Percentiles rank a stretch among this genome's conserved stretches.
Evolutionary conservation across 2,329 filamentous ascomycete genomes (phyloP).

Genomic region (Claviceps lovelessii): DNA sequence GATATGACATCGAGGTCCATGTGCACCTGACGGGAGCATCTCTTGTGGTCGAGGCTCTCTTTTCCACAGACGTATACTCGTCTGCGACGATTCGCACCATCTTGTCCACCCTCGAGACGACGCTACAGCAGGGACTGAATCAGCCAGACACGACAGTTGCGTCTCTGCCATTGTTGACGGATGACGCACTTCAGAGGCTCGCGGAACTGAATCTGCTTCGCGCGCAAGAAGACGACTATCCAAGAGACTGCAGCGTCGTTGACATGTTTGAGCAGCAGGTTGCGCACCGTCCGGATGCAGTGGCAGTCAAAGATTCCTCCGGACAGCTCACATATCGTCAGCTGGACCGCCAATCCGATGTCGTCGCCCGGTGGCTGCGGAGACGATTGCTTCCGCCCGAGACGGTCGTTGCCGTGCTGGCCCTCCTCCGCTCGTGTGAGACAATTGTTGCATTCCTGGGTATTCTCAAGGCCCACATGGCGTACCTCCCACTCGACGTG

Average conservation of each 20-base stretch:
- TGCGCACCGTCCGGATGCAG: neutral
- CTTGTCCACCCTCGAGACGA: neutral
- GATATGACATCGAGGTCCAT: constrained; percentile 1
- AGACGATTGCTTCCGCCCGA: neutral
- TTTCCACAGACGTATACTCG: neutral
- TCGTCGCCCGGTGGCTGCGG: neutral
- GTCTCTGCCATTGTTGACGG: neutral
- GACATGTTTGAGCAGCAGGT: constrained; percentile 1
- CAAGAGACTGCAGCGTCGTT: neutral
- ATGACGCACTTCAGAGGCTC: neutral
- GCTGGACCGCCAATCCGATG: neutral
- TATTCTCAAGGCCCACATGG: constrained; percentile 14
- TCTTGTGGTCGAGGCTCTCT: neutral
- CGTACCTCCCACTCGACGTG: constrained; percentile 13
- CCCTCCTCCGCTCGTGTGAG: neutral
- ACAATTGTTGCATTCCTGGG: constrained; percentile 8
- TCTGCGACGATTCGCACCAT: neutral
- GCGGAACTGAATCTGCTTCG: neutral
- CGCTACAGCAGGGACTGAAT: neutral
- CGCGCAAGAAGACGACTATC: neutral
- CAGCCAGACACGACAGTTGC: neutral
- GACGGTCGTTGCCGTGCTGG: neutral
- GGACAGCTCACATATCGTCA: neutral
- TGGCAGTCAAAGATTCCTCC: constrained; percentile 1
- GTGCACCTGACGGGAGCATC: neutral